These are phyloP conservation scores for Tetrahymena malaccensis DNA, from an alignment of 73 alveolate species.

Conservation along the genomic window DNA sequence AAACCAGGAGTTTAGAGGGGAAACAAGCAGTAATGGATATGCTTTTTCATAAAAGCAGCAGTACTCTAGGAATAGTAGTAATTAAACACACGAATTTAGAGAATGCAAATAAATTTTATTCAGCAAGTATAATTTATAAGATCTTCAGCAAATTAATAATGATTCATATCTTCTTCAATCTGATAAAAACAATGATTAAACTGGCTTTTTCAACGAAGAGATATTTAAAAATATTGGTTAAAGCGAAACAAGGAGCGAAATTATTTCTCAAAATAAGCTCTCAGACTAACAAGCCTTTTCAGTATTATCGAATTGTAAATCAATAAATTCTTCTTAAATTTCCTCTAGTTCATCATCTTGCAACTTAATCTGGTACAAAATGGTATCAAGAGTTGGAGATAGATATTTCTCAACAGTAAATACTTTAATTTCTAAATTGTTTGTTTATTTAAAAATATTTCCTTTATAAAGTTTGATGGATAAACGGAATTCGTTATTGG, in stretches of 20 bases:
- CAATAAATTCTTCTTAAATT: background rate
- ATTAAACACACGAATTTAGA: background rate
- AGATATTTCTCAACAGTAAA: background rate
- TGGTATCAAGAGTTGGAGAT: background rate
- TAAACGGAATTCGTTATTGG: background rate
- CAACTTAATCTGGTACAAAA: background rate
- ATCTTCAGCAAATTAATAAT: background rate
- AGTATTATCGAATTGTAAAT: background rate
- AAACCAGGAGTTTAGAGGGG: background rate
- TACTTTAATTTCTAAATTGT: background rate
- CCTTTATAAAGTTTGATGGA: background rate
- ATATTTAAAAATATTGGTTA: background rate
- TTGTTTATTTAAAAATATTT: background rate
- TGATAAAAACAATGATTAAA: background rate
- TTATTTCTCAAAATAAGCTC: background rate
- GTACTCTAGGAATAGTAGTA: background rate
- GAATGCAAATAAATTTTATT: background rate
- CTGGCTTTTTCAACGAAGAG: background rate
- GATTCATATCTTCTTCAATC: background rate
- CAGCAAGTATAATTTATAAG: background rate
- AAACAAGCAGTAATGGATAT: background rate
- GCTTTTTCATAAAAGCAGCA: background rate
- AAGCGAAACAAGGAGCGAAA: background rate
- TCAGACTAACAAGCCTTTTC: background rate
- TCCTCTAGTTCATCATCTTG: background rate